Evolutionary conservation across 352 stramenopile genomes (phyloP).

Genomic region (Phytophthora constricta): DNA sequence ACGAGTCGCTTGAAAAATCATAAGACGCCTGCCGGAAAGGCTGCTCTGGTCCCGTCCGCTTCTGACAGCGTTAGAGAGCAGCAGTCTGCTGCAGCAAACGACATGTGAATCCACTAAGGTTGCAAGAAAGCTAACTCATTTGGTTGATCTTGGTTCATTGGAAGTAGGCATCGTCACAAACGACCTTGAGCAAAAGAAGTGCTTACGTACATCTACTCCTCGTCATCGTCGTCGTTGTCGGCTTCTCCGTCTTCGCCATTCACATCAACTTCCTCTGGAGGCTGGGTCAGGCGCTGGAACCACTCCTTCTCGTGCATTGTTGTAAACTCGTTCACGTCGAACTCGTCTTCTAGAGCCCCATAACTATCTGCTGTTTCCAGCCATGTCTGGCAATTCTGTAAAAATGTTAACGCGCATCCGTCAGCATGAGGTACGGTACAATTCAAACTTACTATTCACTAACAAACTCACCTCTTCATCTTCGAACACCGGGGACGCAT

Average conservation of each 20-base stretch:
- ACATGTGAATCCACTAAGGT: not conserved
- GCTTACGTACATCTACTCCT: constrained; percentile 3
- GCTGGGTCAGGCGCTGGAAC: constrained; percentile 65
- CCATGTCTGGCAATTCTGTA: constrained; percentile 71
- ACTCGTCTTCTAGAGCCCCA: constrained; percentile 76
- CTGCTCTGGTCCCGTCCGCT: not conserved
- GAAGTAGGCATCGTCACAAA: not conserved
- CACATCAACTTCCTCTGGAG: constrained; percentile 42
- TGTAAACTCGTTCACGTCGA: constrained; percentile 65
- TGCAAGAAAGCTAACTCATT: not conserved
- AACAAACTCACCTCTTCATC: constrained; percentile 55
- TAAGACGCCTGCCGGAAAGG: not conserved
- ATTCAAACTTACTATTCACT: not conserved
- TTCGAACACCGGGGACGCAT: constrained; percentile 56
- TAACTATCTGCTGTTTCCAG: constrained; percentile 84
- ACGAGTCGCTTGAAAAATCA: not conserved
- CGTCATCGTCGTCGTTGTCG: constrained; percentile 4
- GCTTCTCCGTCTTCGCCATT: constrained; percentile 18
- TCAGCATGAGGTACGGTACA: no score
- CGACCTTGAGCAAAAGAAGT: no score
- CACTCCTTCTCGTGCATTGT: constrained; percentile 59
- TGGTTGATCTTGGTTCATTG: not conserved
- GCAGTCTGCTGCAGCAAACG: not conserved
- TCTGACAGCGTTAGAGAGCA: not conserved
- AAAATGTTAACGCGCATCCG: not conserved